phyloP scores from a whole-genome alignment of 371 early-diverging fungal species.

The Edhazardia aedis region DNA sequence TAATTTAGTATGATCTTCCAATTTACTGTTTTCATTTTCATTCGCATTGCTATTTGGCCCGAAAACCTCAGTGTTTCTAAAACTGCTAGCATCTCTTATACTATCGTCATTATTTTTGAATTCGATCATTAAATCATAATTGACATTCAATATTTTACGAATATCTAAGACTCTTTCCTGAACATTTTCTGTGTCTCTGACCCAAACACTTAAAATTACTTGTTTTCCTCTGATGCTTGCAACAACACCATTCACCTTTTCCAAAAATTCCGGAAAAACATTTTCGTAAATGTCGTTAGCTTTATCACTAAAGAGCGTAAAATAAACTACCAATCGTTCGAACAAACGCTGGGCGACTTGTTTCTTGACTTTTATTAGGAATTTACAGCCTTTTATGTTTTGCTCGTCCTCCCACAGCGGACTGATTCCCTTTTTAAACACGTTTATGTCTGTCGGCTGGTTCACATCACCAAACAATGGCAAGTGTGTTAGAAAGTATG shows the following conservation, averaged over 20 bases:
- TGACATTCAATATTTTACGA: conserved; percentile 25
- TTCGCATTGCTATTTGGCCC: no score
- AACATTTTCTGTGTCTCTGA: conserved; percentile 12
- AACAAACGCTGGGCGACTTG: conserved; percentile 33
- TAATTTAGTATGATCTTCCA: no score
- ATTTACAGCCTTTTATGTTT: conserved; percentile 43
- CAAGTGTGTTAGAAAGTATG: conserved; percentile 18
- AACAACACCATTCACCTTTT: conserved; percentile 42
- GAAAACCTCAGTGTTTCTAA: conserved; percentile 9
- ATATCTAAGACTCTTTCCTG: conserved; percentile 34
- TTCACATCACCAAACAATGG: conserved; percentile 15
- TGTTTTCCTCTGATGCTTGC: conserved; percentile 29
- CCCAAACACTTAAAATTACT: conserved; percentile 42
- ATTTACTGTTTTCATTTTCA: no score
- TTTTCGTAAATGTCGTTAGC: no score
- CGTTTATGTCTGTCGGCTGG: conserved; percentile 30
- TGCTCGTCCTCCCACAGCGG: conserved; percentile 46
- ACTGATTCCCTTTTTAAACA: conserved; percentile 43
- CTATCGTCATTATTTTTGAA: conserved; percentile 28
- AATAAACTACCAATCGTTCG: conserved; percentile 30
- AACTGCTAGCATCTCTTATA: not conserved
- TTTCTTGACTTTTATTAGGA: conserved; percentile 33
- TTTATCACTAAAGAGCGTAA: conserved; percentile 23
- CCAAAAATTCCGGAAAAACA: no score
- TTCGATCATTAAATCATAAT: conserved; percentile 24